phyloP scores from a whole-genome alignment of 306 rosid genomes.

The Cicer yamashitae region DNA sequence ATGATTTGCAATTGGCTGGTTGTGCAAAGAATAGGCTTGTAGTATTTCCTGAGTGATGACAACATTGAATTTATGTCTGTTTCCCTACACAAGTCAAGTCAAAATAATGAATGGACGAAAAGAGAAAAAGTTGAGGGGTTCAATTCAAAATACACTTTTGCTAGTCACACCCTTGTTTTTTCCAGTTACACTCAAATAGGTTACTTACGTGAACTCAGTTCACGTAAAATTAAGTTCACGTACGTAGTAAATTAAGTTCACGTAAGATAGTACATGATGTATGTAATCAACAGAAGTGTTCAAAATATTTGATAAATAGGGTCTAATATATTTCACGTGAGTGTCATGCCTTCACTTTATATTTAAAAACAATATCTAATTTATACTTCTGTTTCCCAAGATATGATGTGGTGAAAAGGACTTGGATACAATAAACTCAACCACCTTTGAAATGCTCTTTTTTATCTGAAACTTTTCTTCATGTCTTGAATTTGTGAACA shows the following conservation, averaged over 20 bases:
- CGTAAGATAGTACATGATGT: too few species aligned
- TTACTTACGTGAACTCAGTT: too few species aligned
- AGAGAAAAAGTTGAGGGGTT: neutral
- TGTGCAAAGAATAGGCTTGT: neutral
- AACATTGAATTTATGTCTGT: neutral
- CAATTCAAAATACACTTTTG: neutral
- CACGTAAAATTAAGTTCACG: too few species aligned
- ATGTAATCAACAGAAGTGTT: too few species aligned
- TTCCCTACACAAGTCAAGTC: slow-evolving; percentile 17
- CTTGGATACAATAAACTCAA: slow-evolving; percentile 13
- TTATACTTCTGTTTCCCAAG: neutral
- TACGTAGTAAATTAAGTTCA: too few species aligned
- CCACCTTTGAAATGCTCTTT: slow-evolving; percentile 25
- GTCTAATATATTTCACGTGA: slow-evolving; percentile 5
- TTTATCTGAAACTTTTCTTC: slow-evolving; percentile 35
- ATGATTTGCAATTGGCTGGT: slow-evolving; percentile 25
- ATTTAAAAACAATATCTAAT: slow-evolving; percentile 11
- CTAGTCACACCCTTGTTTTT: too few species aligned
- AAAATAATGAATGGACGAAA: neutral
- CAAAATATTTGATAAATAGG: slow-evolving; percentile 5
- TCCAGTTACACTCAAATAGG: too few species aligned
- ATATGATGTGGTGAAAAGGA: slow-evolving; percentile 37
- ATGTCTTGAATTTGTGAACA: slow-evolving; percentile 34
- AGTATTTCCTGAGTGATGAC: slow-evolving; percentile 10
- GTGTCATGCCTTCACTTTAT: neutral